phyloP scores from a whole-genome alignment of 2,329 filamentous ascomycete genomes.

The Xenoacremonium recifei region DNA sequence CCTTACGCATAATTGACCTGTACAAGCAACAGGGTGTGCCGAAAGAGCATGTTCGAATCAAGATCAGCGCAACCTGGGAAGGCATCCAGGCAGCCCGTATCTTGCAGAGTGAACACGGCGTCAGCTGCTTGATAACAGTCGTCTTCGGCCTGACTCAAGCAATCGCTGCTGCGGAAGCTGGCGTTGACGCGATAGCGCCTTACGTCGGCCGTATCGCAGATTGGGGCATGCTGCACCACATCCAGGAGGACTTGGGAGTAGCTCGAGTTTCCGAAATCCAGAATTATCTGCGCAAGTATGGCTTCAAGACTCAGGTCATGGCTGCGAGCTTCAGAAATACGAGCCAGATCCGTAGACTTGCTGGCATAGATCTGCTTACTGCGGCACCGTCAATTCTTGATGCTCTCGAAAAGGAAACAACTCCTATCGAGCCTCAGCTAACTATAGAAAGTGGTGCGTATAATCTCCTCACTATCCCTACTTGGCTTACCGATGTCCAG shows the following conservation, averaged over 20 bases:
- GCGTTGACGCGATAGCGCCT: not conserved
- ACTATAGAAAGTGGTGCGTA: too few species aligned
- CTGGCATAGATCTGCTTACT: constrained; percentile 1
- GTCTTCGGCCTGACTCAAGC: constrained; percentile 1
- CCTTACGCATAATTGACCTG: not conserved
- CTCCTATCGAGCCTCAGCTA: too few species aligned
- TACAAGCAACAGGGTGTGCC: constrained; percentile 1
- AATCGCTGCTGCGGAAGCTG: not conserved
- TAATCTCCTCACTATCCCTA: too few species aligned
- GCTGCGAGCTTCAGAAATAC: constrained; percentile 1
- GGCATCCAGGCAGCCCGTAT: constrained; percentile 1
- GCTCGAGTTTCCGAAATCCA: not conserved
- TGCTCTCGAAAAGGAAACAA: too few species aligned
- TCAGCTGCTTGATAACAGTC: not conserved
- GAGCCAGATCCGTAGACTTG: not conserved
- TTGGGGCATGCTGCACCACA: not conserved
- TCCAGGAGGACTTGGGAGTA: constrained; percentile 1
- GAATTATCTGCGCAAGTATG: not conserved
- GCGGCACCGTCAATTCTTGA: too few species aligned
- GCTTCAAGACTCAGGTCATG: not conserved
- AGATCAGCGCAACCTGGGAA: constrained; percentile 2
- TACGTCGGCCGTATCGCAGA: constrained; percentile 1
- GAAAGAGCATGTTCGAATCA: constrained; percentile 1
- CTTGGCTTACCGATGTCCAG: too few species aligned
- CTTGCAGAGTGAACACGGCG: not conserved